Percentiles rank a stretch among this genome's conserved stretches.
Conservation (phyloP, 2,329 filamentous ascomycete genomes). For the Botryotinia narcissicola region DNA sequence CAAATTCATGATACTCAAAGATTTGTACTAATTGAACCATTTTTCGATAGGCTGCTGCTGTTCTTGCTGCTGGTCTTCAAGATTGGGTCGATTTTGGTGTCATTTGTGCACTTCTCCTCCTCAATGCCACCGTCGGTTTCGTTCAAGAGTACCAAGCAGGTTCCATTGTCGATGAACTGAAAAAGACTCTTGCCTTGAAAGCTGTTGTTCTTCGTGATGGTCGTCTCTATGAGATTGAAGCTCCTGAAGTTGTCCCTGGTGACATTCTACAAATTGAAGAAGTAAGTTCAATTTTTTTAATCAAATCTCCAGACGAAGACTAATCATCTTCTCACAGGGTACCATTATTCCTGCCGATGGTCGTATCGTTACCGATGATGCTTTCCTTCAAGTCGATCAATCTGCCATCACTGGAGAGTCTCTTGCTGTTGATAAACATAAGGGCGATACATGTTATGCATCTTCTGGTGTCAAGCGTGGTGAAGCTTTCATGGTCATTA, state of each 20-base stretch:
- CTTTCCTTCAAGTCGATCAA: slow-evolving; percentile 87
- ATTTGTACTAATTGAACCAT: slow-evolving; percentile 13
- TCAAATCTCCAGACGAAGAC: neutral
- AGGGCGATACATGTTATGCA: slow-evolving; percentile 76
- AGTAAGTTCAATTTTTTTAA: slow-evolving; percentile 39
- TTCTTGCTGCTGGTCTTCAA: slow-evolving; percentile 78
- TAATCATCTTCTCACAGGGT: slow-evolving; percentile 48
- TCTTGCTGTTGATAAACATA: slow-evolving; percentile 84
- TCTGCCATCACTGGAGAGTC: slow-evolving; percentile 91
- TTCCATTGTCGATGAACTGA: slow-evolving; percentile 85
- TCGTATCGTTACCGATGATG: slow-evolving; percentile 77
- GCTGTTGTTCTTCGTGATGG: slow-evolving; percentile 83
- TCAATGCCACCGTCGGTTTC: slow-evolving; percentile 85
- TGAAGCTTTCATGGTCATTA: slow-evolving; percentile 78
- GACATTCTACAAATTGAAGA: slow-evolving; percentile 89
- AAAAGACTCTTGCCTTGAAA: slow-evolving; percentile 86
- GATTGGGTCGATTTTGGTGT: slow-evolving; percentile 95
- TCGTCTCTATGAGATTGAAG: slow-evolving; percentile 73
- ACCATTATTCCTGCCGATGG: slow-evolving; percentile 90
- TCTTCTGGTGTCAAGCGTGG: slow-evolving; percentile 90
- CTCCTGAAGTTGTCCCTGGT: slow-evolving; percentile 80
- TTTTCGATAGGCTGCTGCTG: slow-evolving; percentile 54
- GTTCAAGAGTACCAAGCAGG: slow-evolving; percentile 87
- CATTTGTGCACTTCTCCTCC: slow-evolving; percentile 76
- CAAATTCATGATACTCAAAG: neutral